phyloP scores from a whole-genome alignment of 179 eudicot species.

The Beta corolliflora region DNA sequence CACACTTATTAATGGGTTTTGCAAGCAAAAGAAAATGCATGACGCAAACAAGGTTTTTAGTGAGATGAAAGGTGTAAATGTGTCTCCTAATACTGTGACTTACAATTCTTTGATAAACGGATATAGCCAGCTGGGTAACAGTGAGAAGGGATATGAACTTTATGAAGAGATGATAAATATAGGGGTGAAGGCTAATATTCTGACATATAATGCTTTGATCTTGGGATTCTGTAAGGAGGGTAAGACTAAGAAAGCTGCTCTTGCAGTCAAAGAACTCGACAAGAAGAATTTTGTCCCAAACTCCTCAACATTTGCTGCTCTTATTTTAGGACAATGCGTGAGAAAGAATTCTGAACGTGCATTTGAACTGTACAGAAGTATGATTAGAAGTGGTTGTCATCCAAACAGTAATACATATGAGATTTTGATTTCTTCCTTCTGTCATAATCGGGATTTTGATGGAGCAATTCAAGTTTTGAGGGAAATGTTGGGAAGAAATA shows the following conservation, averaged over 20 bases:
- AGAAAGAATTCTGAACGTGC: conserved; percentile 76
- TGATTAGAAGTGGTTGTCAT: conserved; percentile 63
- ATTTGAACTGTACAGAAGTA: conserved; percentile 63
- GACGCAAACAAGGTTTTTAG: conserved; percentile 70
- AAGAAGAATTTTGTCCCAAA: conserved; percentile 63
- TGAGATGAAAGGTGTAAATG: conserved; percentile 61
- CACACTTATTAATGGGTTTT: conserved; percentile 72
- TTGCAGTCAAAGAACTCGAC: conserved; percentile 71
- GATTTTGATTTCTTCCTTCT: conserved; percentile 54
- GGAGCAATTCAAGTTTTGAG: conserved; percentile 60
- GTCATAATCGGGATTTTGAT: conserved; percentile 72
- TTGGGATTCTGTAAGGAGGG: conserved; percentile 77
- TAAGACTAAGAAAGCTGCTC: conserved; percentile 81
- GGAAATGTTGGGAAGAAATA: conserved; percentile 64
- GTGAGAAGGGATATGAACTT: conserved; percentile 57
- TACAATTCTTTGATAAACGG: conserved; percentile 76
- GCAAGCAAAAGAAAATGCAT: conserved; percentile 62
- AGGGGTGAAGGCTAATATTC: conserved; percentile 65
- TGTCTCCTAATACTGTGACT: conserved; percentile 60
- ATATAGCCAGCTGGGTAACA: conserved; percentile 54
- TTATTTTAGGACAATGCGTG: conserved; percentile 73
- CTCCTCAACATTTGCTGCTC: conserved; percentile 77
- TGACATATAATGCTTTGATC: conserved; percentile 83
- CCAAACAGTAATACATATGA: conserved; percentile 53
- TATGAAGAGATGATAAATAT: conserved; percentile 72